Base-by-base conservation (phyloP, 2,329 filamentous ascomycete genomes). In the Epichloe amarillans region DNA sequence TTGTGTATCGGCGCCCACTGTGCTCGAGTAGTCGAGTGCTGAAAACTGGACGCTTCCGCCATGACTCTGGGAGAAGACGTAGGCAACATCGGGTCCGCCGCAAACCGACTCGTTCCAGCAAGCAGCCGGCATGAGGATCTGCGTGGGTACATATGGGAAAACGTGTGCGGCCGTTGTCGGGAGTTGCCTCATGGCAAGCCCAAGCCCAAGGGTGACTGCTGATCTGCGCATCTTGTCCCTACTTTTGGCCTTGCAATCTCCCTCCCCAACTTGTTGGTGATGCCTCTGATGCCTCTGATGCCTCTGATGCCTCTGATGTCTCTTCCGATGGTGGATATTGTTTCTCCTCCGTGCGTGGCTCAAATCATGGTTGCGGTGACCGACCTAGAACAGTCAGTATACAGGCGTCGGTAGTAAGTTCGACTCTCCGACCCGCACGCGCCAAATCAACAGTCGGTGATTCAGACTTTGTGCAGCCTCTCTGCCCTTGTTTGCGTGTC, bases 101-200 rank as follows among this genome's bases (percentile, higher is more conserved):
- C 61, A 64, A 33, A 57, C 51, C 36, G 59, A 69, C 21, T 69
- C 65, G 54, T 76, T 72, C 49, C 71, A 64, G 52, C 66, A 67
- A n/a, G 57, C 50, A 52, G 66, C 61, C 6, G 76, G 72, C 44
- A 81, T 73, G 52, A 91, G 76, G 49, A 94, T 75, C 33, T 78
- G 80, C 0, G 88, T 88, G 3, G 88, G 85, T 50, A 83, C 82
- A 70, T 94, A 95, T 26, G 88, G 88, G 49, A 88, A 74, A 46
- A 64, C 65, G 58, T 73, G 70, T 48, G 73, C 70, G 6, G 66
- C 59, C 38, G 61, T 50, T 15, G 49, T 15, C 7, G 47, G 44
- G 11, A 52, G 41, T 5, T 42, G 52, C 40, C 48, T 41, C 46
- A 30, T 46, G 45, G 40, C 52, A 40, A 41, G 44, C 36, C 40